Conservation (phyloP, 345 rosid species). For the Euphorbia pulcherrima region DNA sequence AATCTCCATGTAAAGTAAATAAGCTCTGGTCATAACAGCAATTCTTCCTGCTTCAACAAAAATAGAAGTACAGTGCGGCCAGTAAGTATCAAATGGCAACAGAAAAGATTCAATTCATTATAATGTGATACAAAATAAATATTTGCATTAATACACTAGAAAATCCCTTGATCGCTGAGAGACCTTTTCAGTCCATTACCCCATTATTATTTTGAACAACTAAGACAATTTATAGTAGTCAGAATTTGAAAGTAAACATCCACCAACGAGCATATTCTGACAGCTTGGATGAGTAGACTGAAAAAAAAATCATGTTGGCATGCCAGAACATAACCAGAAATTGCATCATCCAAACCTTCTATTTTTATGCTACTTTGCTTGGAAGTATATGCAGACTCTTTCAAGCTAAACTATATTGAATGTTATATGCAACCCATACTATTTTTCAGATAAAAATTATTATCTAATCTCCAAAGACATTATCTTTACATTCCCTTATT, state of each 20-base stretch:
- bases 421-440: background rate
- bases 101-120: slow-evolving; percentile 7
- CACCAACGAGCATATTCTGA: background rate
- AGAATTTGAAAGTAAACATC: background rate
- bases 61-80: slow-evolving; percentile 5
- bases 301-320: background rate
- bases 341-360: background rate
- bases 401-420: background rate
- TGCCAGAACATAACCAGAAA: background rate
- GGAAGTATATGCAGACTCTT: background rate
- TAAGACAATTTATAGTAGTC: background rate
- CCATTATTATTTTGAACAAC: background rate
- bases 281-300: background rate
- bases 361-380: background rate
- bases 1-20: slow-evolving; percentile 52
- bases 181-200: background rate
- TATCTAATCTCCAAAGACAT: background rate
- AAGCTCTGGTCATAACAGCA: slow-evolving; percentile 50
- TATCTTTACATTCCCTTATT: background rate
- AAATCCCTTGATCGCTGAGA: background rate
- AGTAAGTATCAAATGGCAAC: slow-evolving; percentile 8
- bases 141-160: background rate
- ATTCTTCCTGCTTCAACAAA: slow-evolving; percentile 41
- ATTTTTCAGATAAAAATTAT: background rate
- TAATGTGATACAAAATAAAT: background rate